phyloP scores from a whole-genome alignment of 208 protist species.

The Leishmania amazonensis region DNA sequence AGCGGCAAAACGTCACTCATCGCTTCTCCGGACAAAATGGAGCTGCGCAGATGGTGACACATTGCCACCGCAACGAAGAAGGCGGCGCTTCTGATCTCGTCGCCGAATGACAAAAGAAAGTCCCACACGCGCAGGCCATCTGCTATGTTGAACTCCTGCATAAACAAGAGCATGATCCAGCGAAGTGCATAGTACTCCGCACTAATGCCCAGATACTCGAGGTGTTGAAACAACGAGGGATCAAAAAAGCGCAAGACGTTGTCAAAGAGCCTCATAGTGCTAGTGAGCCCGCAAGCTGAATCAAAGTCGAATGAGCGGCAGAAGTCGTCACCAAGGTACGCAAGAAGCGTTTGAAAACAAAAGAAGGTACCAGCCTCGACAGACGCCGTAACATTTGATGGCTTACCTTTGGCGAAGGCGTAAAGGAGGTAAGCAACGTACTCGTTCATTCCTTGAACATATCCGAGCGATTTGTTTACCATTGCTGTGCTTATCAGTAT shows the following conservation, averaged over 20 bases:
- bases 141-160: conserved; percentile 83
- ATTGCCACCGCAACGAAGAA: conserved; percentile 71
- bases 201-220: conserved; percentile 43
- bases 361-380: conserved; percentile 77
- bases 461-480: conserved; percentile 75
- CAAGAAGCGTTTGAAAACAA: conserved; percentile 77
- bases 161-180: conserved; percentile 89
- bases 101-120: conserved; percentile 80
- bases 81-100: conserved; percentile 45
- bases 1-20: conserved; percentile 60
- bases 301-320: conserved; percentile 64
- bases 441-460: conserved; percentile 90
- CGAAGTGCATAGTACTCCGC: conserved; percentile 81
- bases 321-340: conserved; percentile 77
- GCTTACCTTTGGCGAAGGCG: conserved; percentile 51
- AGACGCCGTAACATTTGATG: conserved; percentile 25
- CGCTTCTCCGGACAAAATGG: conserved; percentile 37
- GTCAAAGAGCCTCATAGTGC: conserved; percentile 65
- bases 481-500: conserved; percentile 70
- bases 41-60: conserved; percentile 45
- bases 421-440: conserved; percentile 76
- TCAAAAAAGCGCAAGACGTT: conserved; percentile 70
- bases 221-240: conserved; percentile 49
- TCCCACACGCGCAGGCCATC: conserved; percentile 86
- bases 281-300: conserved; percentile 51